phyloP scores from a whole-genome alignment of 2,329 filamentous ascomycete species.

The Trichoderma asperellum region DNA sequence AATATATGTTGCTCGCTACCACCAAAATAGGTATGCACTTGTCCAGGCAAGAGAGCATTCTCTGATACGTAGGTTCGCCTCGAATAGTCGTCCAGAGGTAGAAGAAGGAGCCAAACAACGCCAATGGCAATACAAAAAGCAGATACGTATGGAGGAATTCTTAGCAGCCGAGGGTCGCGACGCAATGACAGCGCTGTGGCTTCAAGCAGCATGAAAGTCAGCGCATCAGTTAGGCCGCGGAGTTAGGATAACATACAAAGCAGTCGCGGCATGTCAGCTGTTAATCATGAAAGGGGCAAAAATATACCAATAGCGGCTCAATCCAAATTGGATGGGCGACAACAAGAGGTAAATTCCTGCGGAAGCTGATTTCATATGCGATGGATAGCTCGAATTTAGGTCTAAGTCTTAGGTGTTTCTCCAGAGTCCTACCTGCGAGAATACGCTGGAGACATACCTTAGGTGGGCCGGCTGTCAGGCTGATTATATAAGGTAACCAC shows the following conservation, averaged over 20 bases:
- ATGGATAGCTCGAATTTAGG: neutral
- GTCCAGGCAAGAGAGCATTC: slow-evolving; percentile 91
- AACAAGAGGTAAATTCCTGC: neutral
- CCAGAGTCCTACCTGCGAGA: neutral
- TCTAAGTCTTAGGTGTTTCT: neutral
- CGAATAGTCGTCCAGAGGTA: slow-evolving; percentile 90
- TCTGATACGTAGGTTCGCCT: slow-evolving; percentile 95
- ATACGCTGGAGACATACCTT: neutral
- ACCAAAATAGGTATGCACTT: slow-evolving; percentile 97
- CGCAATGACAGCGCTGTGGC: slow-evolving; percentile 71
- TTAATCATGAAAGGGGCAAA: neutral
- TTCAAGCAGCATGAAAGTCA: slow-evolving; percentile 35
- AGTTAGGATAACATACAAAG: slow-evolving; percentile 25
- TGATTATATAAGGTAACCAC: slow-evolving; percentile 11
- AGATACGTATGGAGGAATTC: slow-evolving; percentile 85
- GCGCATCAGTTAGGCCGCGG: neutral
- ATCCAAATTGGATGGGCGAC: neutral
- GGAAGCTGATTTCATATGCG: neutral
- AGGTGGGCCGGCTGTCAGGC: slow-evolving; percentile 5
- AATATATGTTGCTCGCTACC: slow-evolving; percentile 96
- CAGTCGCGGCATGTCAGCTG: slow-evolving; percentile 27
- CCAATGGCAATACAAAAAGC: slow-evolving; percentile 83
- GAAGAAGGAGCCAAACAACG: slow-evolving; percentile 83
- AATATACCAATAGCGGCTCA: neutral
- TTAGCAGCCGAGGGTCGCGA: slow-evolving; percentile 78